These are phyloP conservation scores for Colletotrichum karsti DNA, from an alignment of 2,329 filamentous ascomycete genomes.

Conservation along the genomic window DNA sequence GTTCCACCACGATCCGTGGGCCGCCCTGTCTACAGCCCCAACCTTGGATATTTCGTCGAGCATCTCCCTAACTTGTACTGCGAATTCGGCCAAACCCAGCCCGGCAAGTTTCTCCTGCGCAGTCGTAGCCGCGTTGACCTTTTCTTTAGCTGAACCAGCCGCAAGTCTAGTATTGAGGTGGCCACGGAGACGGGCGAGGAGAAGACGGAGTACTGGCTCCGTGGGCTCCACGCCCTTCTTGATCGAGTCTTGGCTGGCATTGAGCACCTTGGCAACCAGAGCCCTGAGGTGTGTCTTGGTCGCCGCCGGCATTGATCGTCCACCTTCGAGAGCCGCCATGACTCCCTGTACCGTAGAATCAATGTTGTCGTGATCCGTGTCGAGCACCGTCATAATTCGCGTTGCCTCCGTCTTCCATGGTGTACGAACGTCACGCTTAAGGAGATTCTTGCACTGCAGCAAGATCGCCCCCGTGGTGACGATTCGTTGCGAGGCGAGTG, in stretches of 20 bases:
- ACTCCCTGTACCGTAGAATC: slow-evolving; percentile 67
- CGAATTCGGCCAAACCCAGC: slow-evolving; percentile 78
- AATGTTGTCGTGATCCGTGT: slow-evolving; percentile 58
- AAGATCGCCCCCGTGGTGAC: slow-evolving; percentile 79
- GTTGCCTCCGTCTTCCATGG: slow-evolving; percentile 80
- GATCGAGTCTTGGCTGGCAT: slow-evolving; percentile 57
- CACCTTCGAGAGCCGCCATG: slow-evolving; percentile 69
- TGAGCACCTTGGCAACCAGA: slow-evolving; percentile 64
- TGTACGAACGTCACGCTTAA: slow-evolving; percentile 81
- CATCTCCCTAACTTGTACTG: slow-evolving; percentile 73
- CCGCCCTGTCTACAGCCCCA: slow-evolving; percentile 72
- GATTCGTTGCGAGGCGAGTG: slow-evolving; percentile 59
- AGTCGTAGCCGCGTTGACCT: slow-evolving; percentile 73
- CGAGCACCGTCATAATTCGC: slow-evolving; percentile 76
- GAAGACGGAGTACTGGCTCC: slow-evolving; percentile 69
- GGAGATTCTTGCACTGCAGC: slow-evolving; percentile 82
- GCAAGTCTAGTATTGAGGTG: slow-evolving; percentile 73
- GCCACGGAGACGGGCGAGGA: slow-evolving; percentile 72
- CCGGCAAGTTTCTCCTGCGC: slow-evolving; percentile 75
- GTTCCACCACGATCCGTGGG: slow-evolving; percentile 78
- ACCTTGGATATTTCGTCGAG: slow-evolving; percentile 74
- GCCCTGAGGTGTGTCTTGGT: slow-evolving; percentile 68
- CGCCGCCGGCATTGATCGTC: slow-evolving; percentile 70
- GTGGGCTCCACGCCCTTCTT: slow-evolving; percentile 50
- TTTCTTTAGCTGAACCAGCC: slow-evolving; percentile 73